These are phyloP conservation scores for Bauhinia variegata DNA, from an alignment of 306 rosid species.

Conservation along the genomic window DNA sequence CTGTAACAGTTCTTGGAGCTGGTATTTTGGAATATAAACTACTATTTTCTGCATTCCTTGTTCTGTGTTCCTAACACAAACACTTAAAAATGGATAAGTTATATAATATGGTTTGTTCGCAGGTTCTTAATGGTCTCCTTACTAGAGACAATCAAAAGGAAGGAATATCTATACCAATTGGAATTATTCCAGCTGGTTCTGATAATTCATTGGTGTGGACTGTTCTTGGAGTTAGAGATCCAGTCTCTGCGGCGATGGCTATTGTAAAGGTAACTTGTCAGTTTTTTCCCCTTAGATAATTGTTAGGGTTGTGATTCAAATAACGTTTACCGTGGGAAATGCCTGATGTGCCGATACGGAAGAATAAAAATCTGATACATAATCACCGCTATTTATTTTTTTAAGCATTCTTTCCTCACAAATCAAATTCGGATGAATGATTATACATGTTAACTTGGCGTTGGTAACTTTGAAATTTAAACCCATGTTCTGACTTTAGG, in stretches of 20 bases:
- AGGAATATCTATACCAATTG: conserved; percentile 98
- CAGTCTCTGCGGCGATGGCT: conserved; percentile 96
- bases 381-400: too few species aligned
- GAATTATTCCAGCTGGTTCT: conserved; percentile 98
- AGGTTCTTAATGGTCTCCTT: conserved; percentile 97
- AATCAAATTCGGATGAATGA: too few species aligned
- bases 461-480: conserved; percentile 12
- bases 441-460: not conserved
- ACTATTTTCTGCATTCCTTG: too few species aligned
- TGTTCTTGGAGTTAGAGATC: conserved; percentile 98
- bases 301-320: conserved; percentile 25
- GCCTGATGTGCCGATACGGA: too few species aligned
- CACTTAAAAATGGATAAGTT: conserved; percentile 13
- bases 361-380: too few species aligned
- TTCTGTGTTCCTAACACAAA: too few species aligned
- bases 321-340: too few species aligned
- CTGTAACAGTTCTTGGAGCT: too few species aligned
- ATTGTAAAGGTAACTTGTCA: conserved; percentile 77
- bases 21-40: too few species aligned
- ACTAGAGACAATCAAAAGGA: conserved; percentile 95
- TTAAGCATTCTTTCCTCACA: too few species aligned
- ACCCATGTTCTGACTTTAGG: conserved; percentile 33
- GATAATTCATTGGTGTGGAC: conserved; percentile 99
- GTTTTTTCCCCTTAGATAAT: conserved; percentile 20
- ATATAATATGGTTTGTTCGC: conserved; percentile 41